phyloP scores from a whole-genome alignment of 1,139 yeast species.

The Yamadazyma spencermartinsiae region DNA sequence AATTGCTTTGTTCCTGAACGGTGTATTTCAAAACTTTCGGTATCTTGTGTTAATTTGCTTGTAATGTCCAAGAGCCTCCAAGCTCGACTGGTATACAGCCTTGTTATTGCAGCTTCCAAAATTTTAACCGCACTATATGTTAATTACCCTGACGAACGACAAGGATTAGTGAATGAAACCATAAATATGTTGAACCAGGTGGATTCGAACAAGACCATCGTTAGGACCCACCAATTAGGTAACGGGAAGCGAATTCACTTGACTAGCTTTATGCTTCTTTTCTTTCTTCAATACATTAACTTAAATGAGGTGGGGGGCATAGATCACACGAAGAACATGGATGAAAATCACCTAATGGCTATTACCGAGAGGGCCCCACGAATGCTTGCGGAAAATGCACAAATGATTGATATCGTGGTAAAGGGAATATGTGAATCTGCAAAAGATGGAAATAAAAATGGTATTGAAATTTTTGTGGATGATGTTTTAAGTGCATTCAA shows the following conservation, averaged over 20 bases:
- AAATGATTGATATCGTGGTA: neutral
- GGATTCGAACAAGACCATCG: neutral
- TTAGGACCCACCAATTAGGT: neutral
- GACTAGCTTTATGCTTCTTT: neutral
- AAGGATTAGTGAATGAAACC: neutral
- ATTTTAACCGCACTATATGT: neutral
- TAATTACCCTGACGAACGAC: neutral
- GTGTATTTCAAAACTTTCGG: neutral
- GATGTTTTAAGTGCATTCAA: conserved; percentile 2
- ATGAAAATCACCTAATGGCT: too few species aligned
- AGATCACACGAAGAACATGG: neutral
- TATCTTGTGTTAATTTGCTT: neutral
- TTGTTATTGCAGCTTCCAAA: neutral
- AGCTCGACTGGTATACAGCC: neutral
- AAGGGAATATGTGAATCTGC: conserved; percentile 4
- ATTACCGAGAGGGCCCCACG: too few species aligned
- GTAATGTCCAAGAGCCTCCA: neutral
- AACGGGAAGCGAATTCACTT: neutral
- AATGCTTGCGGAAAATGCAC: neutral
- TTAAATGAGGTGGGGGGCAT: neutral
- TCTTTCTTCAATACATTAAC: neutral
- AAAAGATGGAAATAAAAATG: conserved; percentile 4
- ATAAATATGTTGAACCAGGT: neutral
- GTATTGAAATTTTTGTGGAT: conserved; percentile 5
- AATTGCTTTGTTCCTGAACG: neutral